Conservation (phyloP, 768 basidiomycete genomes). For the Tricholoma terreum region DNA sequence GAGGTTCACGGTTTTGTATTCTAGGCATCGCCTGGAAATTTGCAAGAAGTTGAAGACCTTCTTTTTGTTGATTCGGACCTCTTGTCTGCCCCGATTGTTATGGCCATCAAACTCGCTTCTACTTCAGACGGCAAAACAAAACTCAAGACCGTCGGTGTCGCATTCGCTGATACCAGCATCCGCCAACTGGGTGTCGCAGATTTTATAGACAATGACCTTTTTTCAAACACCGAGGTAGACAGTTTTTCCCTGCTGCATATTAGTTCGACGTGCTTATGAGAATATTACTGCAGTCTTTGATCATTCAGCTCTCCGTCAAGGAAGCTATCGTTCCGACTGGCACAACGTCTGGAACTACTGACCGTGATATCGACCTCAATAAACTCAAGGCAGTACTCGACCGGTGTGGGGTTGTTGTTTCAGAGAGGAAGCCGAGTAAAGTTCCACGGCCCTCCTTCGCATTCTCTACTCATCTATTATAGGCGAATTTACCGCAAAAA, state of each 20-base stretch:
- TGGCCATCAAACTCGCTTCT: slow-evolving; percentile 78
- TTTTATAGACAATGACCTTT: slow-evolving; percentile 92
- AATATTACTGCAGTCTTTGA: slow-evolving; percentile 61
- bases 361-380: slow-evolving; percentile 83
- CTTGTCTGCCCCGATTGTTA: slow-evolving; percentile 78
- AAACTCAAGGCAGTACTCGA: slow-evolving; percentile 87
- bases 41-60: slow-evolving; percentile 74
- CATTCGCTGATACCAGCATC: slow-evolving; percentile 87
- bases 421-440: slow-evolving; percentile 85
- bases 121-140: slow-evolving; percentile 54
- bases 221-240: slow-evolving; percentile 89
- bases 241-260: not conserved
- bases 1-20: not conserved
- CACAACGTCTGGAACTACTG: slow-evolving; percentile 67
- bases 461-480: not conserved
- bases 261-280: not conserved
- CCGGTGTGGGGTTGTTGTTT: slow-evolving; percentile 85
- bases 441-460: not conserved
- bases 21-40: slow-evolving; percentile 62
- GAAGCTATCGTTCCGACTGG: slow-evolving; percentile 84
- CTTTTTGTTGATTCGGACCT: slow-evolving; percentile 83
- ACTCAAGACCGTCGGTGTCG: slow-evolving; percentile 74
- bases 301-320: slow-evolving; percentile 97
- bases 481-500: slow-evolving; percentile 86
- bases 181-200: slow-evolving; percentile 87